Base-by-base conservation (phyloP, 2,329 filamentous ascomycete genomes). In the Fusarium sp. region DNA sequence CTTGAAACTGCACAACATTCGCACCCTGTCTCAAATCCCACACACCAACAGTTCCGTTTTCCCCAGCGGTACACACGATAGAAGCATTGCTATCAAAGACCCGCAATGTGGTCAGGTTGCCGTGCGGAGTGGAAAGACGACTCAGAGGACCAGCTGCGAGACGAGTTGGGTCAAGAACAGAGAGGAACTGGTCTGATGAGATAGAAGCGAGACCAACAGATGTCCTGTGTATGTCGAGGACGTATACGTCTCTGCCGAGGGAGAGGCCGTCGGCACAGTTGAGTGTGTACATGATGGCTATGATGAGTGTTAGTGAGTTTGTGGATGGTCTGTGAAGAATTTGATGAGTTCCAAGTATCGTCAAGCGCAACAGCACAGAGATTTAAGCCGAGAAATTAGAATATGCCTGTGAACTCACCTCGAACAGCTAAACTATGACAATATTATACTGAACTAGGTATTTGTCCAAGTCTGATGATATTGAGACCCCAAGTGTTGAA, bases 151-250 rank as follows among this genome's bases (percentile, higher is more conserved):
- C 85, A 7, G 84, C 79, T 60, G 85, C 84, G 30, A 95, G 83
- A 30, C 85, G 86, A 4, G 83, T 72, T 0, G 91, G 87, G 78
- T 93, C 87, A 72, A 95, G 87, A 24, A 93, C 82, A 33, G 89
- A 87, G 26, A 95, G 84, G n/a, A 85, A 87, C 81, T 93, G 90
- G 82, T 94, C 91, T 1, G 92, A 93, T 7, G 91, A 88, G 63
- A 92, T 92, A 22, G 89, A 86, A 4, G 89, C 90, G 44, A 93
- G 84, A 10, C 86, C 84, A 4, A 82, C 79, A 1, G 83, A 74
- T 8, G 87, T 82, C n/a, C 87, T 85, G 31, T 87, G 82, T 58
- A 92, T 83, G 66, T 89, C 86, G 55, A 90, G 86, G 38, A 91
- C 86, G 79, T 91, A 92, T 57, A 86, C 83, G 48, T 86, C 85